These are phyloP conservation scores for Fusarium irregulare DNA, from an alignment of 2,329 filamentous ascomycete species.

Conservation along the genomic window DNA sequence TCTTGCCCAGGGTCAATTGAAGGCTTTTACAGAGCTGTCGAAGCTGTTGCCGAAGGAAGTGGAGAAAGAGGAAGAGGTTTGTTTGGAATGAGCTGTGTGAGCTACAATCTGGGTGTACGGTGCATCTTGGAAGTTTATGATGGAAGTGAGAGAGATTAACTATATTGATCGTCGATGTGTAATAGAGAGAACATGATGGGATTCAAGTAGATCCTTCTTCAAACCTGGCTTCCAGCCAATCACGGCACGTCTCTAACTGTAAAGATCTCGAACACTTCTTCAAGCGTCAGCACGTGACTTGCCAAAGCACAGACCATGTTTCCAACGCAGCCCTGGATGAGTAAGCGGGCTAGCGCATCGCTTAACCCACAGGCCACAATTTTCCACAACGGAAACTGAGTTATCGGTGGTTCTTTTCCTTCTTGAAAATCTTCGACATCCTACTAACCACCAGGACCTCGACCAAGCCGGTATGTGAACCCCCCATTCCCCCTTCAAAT, in stretches of 20 bases:
- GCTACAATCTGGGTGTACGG: not conserved
- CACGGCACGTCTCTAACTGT: not conserved
- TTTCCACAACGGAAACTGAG: conserved; percentile 17
- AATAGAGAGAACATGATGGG: not conserved
- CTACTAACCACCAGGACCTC: conserved; percentile 55
- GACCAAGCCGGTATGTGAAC: conserved; percentile 53
- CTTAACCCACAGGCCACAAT: conserved; percentile 48
- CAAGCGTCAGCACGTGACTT: not conserved
- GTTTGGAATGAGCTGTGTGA: not conserved
- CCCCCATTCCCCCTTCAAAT: conserved; percentile 6
- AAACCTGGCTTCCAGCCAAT: not conserved
- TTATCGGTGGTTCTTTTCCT: conserved; percentile 22
- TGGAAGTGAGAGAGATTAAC: not conserved
- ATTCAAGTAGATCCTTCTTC: not conserved
- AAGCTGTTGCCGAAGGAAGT: conserved; percentile 35
- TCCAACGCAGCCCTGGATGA: conserved; percentile 37
- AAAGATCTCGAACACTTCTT: not conserved
- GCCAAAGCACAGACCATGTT: not conserved
- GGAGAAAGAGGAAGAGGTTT: conserved; percentile 7
- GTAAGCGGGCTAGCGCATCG: conserved; percentile 44
- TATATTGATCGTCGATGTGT: not conserved
- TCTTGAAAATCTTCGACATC: conserved; percentile 42
- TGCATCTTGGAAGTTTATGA: not conserved
- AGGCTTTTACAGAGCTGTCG: conserved; percentile 40
- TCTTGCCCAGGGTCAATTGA: conserved; percentile 45